phyloP scores from a whole-genome alignment of 1,139 yeast genomes.

The Sugiyamaella pinicola region DNA sequence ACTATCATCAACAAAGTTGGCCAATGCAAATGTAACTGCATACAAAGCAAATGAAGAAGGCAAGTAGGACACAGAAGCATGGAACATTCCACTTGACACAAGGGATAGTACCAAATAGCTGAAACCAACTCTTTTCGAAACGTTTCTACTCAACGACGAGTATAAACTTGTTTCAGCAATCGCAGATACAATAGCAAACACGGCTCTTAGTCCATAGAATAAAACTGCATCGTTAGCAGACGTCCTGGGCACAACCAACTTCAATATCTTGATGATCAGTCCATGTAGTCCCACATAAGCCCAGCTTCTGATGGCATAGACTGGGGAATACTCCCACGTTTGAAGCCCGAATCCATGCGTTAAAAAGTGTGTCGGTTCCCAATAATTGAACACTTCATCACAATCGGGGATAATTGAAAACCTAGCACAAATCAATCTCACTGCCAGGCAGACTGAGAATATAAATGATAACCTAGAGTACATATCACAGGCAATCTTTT shows the following conservation, averaged over 20 bases:
- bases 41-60: slow-evolving; percentile 90
- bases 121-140: slow-evolving; percentile 49
- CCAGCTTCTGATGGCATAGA: slow-evolving; percentile 85
- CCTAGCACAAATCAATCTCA: slow-evolving; percentile 52
- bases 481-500: no score
- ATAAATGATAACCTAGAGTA: slow-evolving; percentile 10
- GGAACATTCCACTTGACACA: slow-evolving; percentile 70
- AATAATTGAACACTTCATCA: slow-evolving; percentile 85
- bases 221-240: slow-evolving; percentile 21
- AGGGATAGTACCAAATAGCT: slow-evolving; percentile 59
- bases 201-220: slow-evolving; percentile 56
- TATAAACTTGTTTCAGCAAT: slow-evolving; percentile 57
- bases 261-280: slow-evolving; percentile 30
- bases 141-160: slow-evolving; percentile 46
- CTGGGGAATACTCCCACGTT: slow-evolving; percentile 97
- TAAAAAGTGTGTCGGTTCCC: slow-evolving; percentile 84
- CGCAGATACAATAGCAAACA: slow-evolving; percentile 57
- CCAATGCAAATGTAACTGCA: slow-evolving; percentile 58
- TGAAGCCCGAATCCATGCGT: slow-evolving; percentile 85
- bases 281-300: slow-evolving; percentile 53
- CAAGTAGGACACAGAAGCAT: slow-evolving; percentile 79
- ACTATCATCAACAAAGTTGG: slow-evolving; percentile 38
- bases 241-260: slow-evolving; percentile 9
- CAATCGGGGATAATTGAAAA: slow-evolving; percentile 79
- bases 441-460: slow-evolving; percentile 32